A percentile compares a stretch with the other conserved stretches of the same genome.
Evolutionary conservation across 805 yeast species (phyloP).

Genomic region (Candida ficus): DNA sequence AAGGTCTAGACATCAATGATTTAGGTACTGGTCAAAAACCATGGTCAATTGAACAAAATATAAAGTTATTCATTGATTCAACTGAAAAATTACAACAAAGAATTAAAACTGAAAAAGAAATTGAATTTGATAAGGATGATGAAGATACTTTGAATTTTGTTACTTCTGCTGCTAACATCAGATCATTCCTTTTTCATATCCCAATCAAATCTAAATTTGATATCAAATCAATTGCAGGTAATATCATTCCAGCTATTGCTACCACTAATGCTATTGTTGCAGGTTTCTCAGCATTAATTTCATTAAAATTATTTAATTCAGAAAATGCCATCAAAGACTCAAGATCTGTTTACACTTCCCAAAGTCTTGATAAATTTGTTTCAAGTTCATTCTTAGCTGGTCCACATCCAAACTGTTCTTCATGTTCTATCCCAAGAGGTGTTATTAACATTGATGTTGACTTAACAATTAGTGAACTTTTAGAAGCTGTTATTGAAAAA

Average conservation of each 20-base stretch:
- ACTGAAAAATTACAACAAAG: constrained; percentile 48
- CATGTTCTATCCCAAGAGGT: constrained; percentile 55
- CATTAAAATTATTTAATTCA: constrained; percentile 47
- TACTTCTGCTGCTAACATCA: constrained; percentile 74
- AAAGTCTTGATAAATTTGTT: constrained; percentile 56
- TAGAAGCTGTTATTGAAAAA: constrained; percentile 41
- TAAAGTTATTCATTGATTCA: constrained; percentile 51
- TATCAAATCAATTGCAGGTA: constrained; percentile 92
- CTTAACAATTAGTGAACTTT: constrained; percentile 43
- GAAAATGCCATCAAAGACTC: constrained; percentile 29
- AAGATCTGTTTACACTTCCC: constrained; percentile 47
- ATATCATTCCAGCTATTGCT: constrained; percentile 97
- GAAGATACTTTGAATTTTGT: constrained; percentile 87
- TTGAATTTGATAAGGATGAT: constrained; percentile 92
- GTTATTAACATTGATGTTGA: constrained; percentile 34
- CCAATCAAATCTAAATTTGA: constrained; percentile 75
- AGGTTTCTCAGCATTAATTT: constrained; percentile 76
- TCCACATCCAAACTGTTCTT: constrained; percentile 70
- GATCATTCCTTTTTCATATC: constrained; percentile 67
- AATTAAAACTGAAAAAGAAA: constrained; percentile 28
- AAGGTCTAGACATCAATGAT: constrained; percentile 14
- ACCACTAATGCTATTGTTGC: constrained; percentile 95
- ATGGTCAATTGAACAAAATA: constrained; percentile 63
- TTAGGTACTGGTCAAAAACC: constrained; percentile 32
- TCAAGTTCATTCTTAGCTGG: constrained; percentile 54